Evolutionary conservation across 2,329 filamentous ascomycete species (phyloP).

Genomic region (Metarhizium guizhouense): DNA sequence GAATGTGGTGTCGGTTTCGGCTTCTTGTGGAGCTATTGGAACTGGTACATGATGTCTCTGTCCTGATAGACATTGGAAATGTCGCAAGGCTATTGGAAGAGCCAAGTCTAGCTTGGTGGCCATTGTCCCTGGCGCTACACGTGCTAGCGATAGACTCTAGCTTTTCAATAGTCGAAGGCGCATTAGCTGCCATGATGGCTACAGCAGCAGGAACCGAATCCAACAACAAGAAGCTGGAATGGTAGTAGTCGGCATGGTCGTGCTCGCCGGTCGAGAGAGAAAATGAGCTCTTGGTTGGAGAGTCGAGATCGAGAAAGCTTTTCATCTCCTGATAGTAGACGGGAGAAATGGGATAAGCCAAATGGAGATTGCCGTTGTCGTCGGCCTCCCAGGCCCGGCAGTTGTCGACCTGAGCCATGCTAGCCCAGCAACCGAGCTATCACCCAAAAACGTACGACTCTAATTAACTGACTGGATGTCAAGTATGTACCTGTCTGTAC

Average conservation of each 20-base stretch:
- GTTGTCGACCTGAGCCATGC: conserved; percentile 1
- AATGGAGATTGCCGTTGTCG: conserved; percentile 1
- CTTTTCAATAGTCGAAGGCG: neutral
- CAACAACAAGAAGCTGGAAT: conserved; percentile 8
- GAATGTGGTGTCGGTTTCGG: conserved; percentile 6
- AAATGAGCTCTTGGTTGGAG: conserved; percentile 1
- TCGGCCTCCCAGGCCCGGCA: conserved; percentile 1
- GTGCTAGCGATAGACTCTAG: conserved; percentile 1
- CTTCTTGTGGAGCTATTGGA: conserved; percentile 9
- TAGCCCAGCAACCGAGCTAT: neutral
- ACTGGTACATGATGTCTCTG: conserved; percentile 14
- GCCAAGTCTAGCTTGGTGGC: conserved; percentile 2
- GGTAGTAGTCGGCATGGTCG: neutral
- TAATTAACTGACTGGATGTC: neutral
- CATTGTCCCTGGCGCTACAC: neutral
- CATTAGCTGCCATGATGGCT: neutral
- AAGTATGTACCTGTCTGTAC: neutral
- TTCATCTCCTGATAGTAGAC: conserved; percentile 5
- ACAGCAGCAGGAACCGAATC: conserved; percentile 4
- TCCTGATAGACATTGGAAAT: conserved; percentile 10
- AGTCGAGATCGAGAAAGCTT: conserved; percentile 9
- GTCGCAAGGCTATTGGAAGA: conserved; percentile 4
- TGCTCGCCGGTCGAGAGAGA: neutral
- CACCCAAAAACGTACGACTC: neutral
- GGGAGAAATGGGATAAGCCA: neutral